These are phyloP conservation scores for Coemansia sp. DNA, from an alignment of 192 early-diverging fungal species.

Conservation along the genomic window DNA sequence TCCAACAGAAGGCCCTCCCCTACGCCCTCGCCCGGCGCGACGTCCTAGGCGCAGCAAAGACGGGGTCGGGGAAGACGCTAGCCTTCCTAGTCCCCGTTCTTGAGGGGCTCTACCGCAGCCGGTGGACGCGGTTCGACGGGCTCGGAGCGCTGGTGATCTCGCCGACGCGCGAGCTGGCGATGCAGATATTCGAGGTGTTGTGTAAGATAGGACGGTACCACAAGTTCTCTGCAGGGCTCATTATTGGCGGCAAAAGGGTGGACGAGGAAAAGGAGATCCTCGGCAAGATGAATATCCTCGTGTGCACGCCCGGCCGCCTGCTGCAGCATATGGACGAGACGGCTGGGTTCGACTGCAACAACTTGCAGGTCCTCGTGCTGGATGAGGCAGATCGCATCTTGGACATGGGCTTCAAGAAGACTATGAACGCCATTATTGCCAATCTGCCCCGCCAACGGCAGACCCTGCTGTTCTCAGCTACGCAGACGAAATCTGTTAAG, in stretches of 20 bases:
- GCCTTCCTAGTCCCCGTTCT: conserved; percentile 79
- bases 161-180: conserved; percentile 75
- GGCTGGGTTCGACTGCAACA: conserved; percentile 84
- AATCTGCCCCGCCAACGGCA: conserved; percentile 83
- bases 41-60: conserved; percentile 82
- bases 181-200: conserved; percentile 92
- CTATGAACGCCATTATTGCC: conserved; percentile 77
- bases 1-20: conserved; percentile 79
- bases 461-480: conserved; percentile 95
- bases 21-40: conserved; percentile 68
- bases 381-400: conserved; percentile 86
- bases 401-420: conserved; percentile 84
- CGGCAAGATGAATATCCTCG: conserved; percentile 76
- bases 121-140: conserved; percentile 82
- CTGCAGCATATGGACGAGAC: conserved; percentile 91
- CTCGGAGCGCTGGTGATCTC: conserved; percentile 80
- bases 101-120: conserved; percentile 76
- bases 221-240: conserved; percentile 85
- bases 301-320: conserved; percentile 78
- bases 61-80: conserved; percentile 82
- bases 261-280: conserved; percentile 73
- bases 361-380: conserved; percentile 70
- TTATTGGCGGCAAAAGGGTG: conserved; percentile 94
- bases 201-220: conserved; percentile 70
- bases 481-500: conserved; percentile 93